Evolutionary conservation across 805 yeast genomes (phyloP), one percentile per base, ranked within the genome.

Genomic region (Candida incommunis): DNA sequence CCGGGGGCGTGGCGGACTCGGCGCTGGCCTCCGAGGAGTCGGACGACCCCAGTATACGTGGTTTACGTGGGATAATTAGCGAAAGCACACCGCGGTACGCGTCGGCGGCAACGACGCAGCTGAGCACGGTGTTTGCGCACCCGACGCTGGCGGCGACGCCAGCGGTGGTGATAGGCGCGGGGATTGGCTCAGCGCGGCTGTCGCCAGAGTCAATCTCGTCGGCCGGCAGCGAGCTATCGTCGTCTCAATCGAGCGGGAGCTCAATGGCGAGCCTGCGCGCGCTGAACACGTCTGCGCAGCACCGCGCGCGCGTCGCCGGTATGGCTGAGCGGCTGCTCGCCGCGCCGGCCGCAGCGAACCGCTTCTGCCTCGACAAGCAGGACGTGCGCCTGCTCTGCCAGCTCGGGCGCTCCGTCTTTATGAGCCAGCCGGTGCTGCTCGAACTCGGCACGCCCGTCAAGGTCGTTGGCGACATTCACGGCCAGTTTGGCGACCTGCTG

Each of bases 381-480:
- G 37, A 31, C 7, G 37, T 31, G 18, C 9, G n/a, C 7, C 37
- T 31, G 37, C 37, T 31, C 7, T 31, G 37, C 20, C 37, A 31
- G 37, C 20, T 9, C 20, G 37, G 18, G 18, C 37, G 37, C 7
- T 31, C 37, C 54, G 78, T 87, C 13, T 83, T 88, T 55, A 65
- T 88, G 48, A 76, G 84, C 44, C 96, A 88, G 61, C 96, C 96
- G 4, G 74, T 94, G 1, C 62, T 88, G 41, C 66, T 88, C 47
- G 96, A 88, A 60, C 68, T 88, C 47, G 78, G 84, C 27, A 81
- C 88, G 1, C 88, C 88, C 0, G 88, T 81, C n/a, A 82, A 81
- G 58, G 80, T 81, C 16, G 90, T 82, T 4, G 90, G 90, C 25
- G 97, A 88, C 60, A 90, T 88, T 31, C 97, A 88, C 63, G 97